Evolutionary conservation across 441 rosid genomes (phyloP), one percentile per base, ranked within the genome.

Genomic region (Populus hybrid): DNA sequence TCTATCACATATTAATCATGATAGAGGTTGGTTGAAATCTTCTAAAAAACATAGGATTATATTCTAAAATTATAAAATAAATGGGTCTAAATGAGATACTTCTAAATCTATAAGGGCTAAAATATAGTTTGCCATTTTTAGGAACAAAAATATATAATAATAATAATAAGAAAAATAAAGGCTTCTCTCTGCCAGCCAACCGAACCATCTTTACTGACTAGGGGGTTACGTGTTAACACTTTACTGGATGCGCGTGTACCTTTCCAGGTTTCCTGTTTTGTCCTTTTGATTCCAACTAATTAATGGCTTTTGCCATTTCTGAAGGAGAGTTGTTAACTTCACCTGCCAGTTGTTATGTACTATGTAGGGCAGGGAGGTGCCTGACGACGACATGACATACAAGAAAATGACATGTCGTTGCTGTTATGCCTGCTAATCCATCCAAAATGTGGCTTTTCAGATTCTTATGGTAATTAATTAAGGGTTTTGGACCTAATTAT

Each of bases 211-310:
- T 73, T 56, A 35, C 53, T 53, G 68, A 66, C 72, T 14, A 12
- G 59, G 71, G 70, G 74, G 9, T 68, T 79, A 78, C 80, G 89
- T 85, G 88, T 63, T 71, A 1, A n/a, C 7, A 20, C 53, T 1
- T 21, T 9, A 82, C 69, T 82, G 82, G 85, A 0, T 16, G 31
- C 3, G 45, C 75, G 64, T 74, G 80, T 50, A 65, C 7, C 2
- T 45, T 68, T 23, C 8, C 0, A 1, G 3, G 4, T 76, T 79
- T 74, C 73, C 85, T 24, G 31, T 83, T 77, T 75, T 77, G 61
- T 63, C 76, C 84, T 64, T 35, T 0, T 2, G 10, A 9, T 29
- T 12, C n/a, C 3, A 24, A 6, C 23, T 56, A 79, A 71, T 64
- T 81, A 21, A 83, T 78, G 72, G 75, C 20, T 40, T 61, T 74